phyloP scores from a whole-genome alignment of 2,329 filamentous ascomycete species.

The Colletotrichum higginsianum region DNA sequence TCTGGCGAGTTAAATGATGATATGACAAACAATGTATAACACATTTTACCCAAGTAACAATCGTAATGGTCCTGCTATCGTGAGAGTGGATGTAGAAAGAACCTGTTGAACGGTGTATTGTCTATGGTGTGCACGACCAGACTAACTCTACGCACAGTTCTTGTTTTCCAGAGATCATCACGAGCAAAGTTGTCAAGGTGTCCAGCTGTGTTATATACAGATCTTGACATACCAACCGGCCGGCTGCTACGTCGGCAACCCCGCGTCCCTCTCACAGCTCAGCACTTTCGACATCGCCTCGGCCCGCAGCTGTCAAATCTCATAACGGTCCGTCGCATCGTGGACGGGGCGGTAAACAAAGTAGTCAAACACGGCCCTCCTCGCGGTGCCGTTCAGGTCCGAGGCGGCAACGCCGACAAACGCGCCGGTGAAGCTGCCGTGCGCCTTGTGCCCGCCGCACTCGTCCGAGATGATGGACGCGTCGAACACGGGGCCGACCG shows the following conservation, averaged over 20 bases:
- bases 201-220: no score
- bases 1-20: neutral
- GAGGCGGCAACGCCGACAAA: conserved; percentile 71
- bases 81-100: neutral
- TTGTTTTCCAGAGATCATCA: no score
- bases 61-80: neutral
- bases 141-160: no score
- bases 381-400: conserved; percentile 67
- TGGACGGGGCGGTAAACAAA: conserved; percentile 66
- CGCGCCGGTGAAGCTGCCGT: conserved; percentile 76
- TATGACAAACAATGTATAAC: neutral
- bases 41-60: no score
- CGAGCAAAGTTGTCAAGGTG: no score
- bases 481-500: conserved; percentile 70
- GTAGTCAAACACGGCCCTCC: conserved; percentile 65
- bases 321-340: conserved; percentile 65
- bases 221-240: no score
- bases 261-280: no score
- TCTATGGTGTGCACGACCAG: no score
- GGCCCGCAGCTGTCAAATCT: conserved; percentile 43
- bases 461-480: conserved; percentile 74
- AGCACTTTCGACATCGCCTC: no score
- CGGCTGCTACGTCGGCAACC: no score
- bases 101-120: neutral
- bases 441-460: conserved; percentile 72